phyloP scores from a whole-genome alignment of 768 basidiomycete species.

The Psilocybe subaeruginosa region DNA sequence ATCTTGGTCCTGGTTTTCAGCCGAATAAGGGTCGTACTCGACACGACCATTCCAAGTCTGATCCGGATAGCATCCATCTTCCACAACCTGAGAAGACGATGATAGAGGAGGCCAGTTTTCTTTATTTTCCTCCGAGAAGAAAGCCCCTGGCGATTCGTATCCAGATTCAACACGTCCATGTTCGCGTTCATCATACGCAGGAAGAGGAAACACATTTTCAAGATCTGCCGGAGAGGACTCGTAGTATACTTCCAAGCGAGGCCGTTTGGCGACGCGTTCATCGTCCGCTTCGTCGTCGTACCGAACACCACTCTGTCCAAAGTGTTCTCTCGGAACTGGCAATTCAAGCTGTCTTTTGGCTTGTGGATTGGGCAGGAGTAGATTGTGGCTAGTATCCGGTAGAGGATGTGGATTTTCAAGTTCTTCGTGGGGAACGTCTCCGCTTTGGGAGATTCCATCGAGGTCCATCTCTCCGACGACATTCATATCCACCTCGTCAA shows the following conservation, averaged over 20 bases:
- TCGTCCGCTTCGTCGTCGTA: not conserved
- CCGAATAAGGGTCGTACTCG: not conserved
- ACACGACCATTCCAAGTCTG: not conserved
- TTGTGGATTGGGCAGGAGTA: not conserved
- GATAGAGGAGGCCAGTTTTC: conserved; percentile 22
- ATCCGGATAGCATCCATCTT: not conserved
- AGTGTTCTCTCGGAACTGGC: not conserved
- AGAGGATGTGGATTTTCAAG: too few species aligned
- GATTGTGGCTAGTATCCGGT: not conserved
- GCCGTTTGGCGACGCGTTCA: conserved; percentile 17
- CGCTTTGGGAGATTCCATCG: too few species aligned
- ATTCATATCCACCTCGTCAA: not conserved
- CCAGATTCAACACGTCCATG: not conserved
- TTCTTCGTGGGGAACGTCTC: too few species aligned
- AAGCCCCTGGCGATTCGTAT: not conserved
- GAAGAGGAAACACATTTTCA: not conserved
- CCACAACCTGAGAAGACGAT: conserved; percentile 11
- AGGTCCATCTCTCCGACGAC: not conserved
- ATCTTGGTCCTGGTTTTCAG: not conserved
- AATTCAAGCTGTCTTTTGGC: not conserved
- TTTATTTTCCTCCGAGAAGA: conserved; percentile 17
- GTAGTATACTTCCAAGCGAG: conserved; percentile 4
- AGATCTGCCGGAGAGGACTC: not conserved
- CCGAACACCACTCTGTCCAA: not conserved
- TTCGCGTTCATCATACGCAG: not conserved